phyloP scores from a whole-genome alignment of 2,329 filamentous ascomycete species.

The Xylaria arbuscula region DNA sequence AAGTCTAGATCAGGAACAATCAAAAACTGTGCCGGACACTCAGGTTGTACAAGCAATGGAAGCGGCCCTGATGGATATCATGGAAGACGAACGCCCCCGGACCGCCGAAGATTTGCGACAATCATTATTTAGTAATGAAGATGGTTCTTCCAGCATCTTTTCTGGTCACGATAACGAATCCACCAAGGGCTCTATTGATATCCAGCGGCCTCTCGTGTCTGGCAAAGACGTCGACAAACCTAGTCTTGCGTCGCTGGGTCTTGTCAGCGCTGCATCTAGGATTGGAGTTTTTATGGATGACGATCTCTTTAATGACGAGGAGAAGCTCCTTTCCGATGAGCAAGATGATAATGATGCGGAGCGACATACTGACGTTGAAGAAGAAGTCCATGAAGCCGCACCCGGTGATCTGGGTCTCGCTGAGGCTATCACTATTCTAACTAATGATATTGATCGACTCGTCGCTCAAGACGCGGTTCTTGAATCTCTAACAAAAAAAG shows the following conservation, averaged over 20 bases:
- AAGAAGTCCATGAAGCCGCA: constrained; percentile 92
- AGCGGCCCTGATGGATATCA: constrained; percentile 88
- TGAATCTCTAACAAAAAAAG: constrained; percentile 90
- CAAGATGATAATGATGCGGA: constrained; percentile 75
- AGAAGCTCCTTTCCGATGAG: constrained; percentile 86
- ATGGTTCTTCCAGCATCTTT: constrained; percentile 62
- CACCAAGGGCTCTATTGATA: constrained; percentile 53
- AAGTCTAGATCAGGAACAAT: constrained; percentile 80
- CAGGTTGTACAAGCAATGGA: constrained; percentile 93
- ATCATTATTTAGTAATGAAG: constrained; percentile 73
- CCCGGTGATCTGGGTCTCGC: constrained; percentile 93
- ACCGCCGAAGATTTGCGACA: constrained; percentile 72
- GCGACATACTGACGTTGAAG: constrained; percentile 70
- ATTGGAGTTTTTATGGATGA: constrained; percentile 95
- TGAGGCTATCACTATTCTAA: constrained; percentile 90
- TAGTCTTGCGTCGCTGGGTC: constrained; percentile 88
- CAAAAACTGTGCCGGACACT: constrained; percentile 72
- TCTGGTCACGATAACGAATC: constrained; percentile 69
- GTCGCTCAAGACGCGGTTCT: constrained; percentile 89
- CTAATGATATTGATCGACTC: constrained; percentile 89
- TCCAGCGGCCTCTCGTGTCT: constrained; percentile 46
- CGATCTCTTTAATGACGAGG: constrained; percentile 90
- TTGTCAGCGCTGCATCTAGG: constrained; percentile 87
- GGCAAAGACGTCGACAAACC: constrained; percentile 73
- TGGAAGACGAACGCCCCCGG: constrained; percentile 78